These are phyloP conservation scores for Leccinum aurantiacum DNA, from an alignment of 768 basidiomycete species.

Conservation along the genomic window DNA sequence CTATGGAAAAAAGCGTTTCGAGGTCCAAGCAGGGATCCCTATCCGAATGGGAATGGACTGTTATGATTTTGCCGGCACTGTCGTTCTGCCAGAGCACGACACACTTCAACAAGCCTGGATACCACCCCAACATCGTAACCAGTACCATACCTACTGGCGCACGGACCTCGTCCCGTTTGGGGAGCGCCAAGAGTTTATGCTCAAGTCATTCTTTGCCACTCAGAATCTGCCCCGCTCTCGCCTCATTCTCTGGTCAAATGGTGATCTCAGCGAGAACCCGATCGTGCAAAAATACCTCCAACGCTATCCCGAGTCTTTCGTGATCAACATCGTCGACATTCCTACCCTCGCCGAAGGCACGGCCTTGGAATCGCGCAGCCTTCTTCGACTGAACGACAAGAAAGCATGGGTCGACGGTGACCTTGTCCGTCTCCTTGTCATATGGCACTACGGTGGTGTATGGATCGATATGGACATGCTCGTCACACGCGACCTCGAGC, in stretches of 20 bases:
- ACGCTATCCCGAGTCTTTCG: conserved; percentile 69
- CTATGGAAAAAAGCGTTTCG: conserved; percentile 62
- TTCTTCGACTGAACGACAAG: conserved; percentile 63
- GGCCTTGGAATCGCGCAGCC: conserved; percentile 59
- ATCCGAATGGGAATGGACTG: conserved; percentile 85
- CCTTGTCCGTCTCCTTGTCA: conserved; percentile 78
- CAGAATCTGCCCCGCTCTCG: conserved; percentile 66
- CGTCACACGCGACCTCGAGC: conserved; percentile 80
- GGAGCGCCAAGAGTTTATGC: conserved; percentile 81
- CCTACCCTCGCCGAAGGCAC: conserved; percentile 70
- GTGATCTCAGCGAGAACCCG: conserved; percentile 55
- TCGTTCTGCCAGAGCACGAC: conserved; percentile 38
- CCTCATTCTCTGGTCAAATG: conserved; percentile 94
- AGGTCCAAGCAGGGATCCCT: conserved; percentile 78
- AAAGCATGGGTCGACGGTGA: conserved; percentile 97
- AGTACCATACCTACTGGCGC: conserved; percentile 95
- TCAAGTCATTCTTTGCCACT: conserved; percentile 92
- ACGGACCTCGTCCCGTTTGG: conserved; percentile 79
- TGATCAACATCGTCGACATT: conserved; percentile 67
- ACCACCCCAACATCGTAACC: conserved; percentile 48
- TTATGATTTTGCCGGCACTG: conserved; percentile 86
- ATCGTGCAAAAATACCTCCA: conserved; percentile 61
- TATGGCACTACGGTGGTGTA: conserved; percentile 89
- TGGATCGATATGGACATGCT: conserved; percentile 99
- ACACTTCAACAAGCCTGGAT: conserved; percentile 14